Base-by-base conservation (phyloP, 148 eudicot species). In the Polygonum maritimum region DNA sequence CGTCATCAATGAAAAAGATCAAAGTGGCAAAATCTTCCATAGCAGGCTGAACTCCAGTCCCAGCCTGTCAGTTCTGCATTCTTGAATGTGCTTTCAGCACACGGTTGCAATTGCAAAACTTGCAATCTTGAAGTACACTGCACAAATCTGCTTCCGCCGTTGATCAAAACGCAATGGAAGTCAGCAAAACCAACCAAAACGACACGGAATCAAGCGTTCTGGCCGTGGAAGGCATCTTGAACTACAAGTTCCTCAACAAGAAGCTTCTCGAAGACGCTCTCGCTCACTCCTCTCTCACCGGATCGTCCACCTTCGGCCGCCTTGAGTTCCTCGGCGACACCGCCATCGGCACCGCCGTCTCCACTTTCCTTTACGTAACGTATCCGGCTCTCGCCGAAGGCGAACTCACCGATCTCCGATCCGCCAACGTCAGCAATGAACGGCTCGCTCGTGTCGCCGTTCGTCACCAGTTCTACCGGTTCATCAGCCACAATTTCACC, bases 321-420 rank as follows among this genome's bases (percentile, higher is more conserved):
- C 87, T 94, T 14, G 98, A 94, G 81, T 92, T 90, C 81, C 76
- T 92, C n/a, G 98, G 98, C 33, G 96, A 92, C 67, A 88, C 97
- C 40, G 96, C 85, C 0, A 63, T 94, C 4, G 92, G 92, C 0
- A 76, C 83, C 1, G 91, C 92, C 3, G 48, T 94, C 1, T 76
- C 96, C 0, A 88, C 81, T 18, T 86, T 78, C 60, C 36, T 89
- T 0, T 94, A 31, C 67, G 16, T 83, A 8, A 70, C 82, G 0
- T 90, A 90, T 54, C 98, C 97, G 0, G 72, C 74, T 4, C 80
- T 84, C 10, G 88, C 87, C n/a, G 91, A 80, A 1, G 98, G 96
- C 1, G 80, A 84, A 22, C 83, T 94, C 45, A 84, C 96, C 8
- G 81, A 84, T 5, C 54, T 94, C 0, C 86, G 93, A 2, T 78